A percentile compares a stretch with the other conserved stretches of the same genome.
phyloP scores from a whole-genome alignment of 2,329 filamentous ascomycete genomes.

The Ophiocordyceps sinensis region DNA sequence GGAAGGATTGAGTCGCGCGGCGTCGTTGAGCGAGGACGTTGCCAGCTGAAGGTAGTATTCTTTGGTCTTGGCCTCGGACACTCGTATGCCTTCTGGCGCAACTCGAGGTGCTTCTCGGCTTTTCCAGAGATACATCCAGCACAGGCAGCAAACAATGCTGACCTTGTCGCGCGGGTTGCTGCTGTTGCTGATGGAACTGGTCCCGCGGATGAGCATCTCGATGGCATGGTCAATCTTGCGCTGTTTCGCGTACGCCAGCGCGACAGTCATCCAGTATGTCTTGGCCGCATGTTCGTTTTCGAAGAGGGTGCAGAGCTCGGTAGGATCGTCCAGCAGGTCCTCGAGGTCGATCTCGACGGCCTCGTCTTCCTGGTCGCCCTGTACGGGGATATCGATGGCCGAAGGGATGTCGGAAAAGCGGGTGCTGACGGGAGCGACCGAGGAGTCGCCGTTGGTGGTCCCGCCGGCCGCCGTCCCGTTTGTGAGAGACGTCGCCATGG shows the following conservation, averaged over 20 bases:
- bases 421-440: constrained; percentile 28
- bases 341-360: constrained; percentile 87
- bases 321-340: constrained; percentile 83
- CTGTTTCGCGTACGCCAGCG: constrained; percentile 92
- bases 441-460: constrained; percentile 21
- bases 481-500: constrained; percentile 24
- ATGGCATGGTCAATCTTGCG: constrained; percentile 77
- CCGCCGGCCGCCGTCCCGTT: constrained; percentile 31
- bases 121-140: constrained; percentile 86
- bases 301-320: constrained; percentile 84
- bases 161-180: constrained; percentile 69
- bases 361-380: constrained; percentile 51
- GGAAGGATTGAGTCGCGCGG: constrained; percentile 82
- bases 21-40: constrained; percentile 87
- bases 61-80: constrained; percentile 72
- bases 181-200: constrained; percentile 53
- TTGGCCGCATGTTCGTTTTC: constrained; percentile 88
- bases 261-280: constrained; percentile 96
- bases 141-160: constrained; percentile 69
- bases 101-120: constrained; percentile 62
- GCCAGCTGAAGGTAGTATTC: constrained; percentile 83
- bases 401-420: constrained; percentile 52
- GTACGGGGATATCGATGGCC: constrained; percentile 52
- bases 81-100: constrained; percentile 44
- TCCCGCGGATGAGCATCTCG: constrained; percentile 58